Base-by-base conservation (phyloP, 371 early-diverging fungal species). In the Apophysomyces ossiformis region DNA sequence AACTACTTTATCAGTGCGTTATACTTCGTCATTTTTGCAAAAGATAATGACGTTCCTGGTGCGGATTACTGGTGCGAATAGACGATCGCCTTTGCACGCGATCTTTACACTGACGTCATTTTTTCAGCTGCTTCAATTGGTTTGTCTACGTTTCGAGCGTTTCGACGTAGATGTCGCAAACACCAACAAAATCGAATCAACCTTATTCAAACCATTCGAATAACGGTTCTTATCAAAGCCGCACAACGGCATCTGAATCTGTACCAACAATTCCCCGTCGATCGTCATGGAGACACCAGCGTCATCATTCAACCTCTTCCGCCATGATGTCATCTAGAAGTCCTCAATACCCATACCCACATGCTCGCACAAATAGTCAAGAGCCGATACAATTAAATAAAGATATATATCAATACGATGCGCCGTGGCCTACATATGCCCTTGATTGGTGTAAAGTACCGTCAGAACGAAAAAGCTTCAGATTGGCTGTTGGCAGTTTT, bases 381-480 rank as follows among this genome's bases (percentile, higher is more conserved):
- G 54, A 47, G 45, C 44, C 64, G 56, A 3, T 44, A 61, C 36
- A 32, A 13, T 36, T 11, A 21, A 15, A 58, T 67, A 90, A 90
- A 58, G 92, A 93, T 65, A 87, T 92, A 13, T 91, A 91, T 69
- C 84, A 84, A 58, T 94, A 92, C 78, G 78, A 81, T 44, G 89
- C 94, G 5, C 89, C 92, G 11, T 93, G 90, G 88, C 90, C 91
- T 1, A 85, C 93, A n/a, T 93, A 94, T 71, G 90, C 89, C 6
- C 83, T 93, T 39, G 87, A 91, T 70, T 95, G 95, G 95, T 88
- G 83, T 36, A 87, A 89, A 65, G 71, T 70, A 12, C 84, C 83
- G 5, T 79, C 85, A 15, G 85, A 83, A 50, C 74, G 77, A 7
- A 80, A 83, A 57, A 75, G 84, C 16, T 90, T 92, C 66, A 82